phyloP scores from a whole-genome alignment of 768 basidiomycete genomes.

The Leucocoprinus birnbaumii region DNA sequence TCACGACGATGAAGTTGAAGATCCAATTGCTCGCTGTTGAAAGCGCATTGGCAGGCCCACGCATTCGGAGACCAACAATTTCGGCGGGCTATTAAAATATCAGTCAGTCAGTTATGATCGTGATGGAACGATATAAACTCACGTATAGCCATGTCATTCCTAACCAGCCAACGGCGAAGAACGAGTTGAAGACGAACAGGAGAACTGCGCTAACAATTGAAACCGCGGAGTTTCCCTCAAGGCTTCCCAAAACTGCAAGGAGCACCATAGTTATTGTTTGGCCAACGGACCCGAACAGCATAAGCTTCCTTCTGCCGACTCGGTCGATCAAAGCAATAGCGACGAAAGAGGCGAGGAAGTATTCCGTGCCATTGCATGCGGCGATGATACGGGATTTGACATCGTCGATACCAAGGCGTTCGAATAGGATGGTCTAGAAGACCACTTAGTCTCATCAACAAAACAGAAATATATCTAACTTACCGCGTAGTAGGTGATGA shows the following conservation, averaged over 20 bases:
- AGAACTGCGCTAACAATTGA: slow-evolving; percentile 52
- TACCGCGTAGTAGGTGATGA: slow-evolving; percentile 57
- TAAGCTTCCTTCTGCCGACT: slow-evolving; percentile 68
- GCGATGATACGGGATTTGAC: slow-evolving; percentile 59
- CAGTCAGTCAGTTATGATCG: neutral
- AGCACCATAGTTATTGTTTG: slow-evolving; percentile 57
- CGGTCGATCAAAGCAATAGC: slow-evolving; percentile 73
- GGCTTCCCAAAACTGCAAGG: slow-evolving; percentile 54
- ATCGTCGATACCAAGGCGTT: slow-evolving; percentile 55
- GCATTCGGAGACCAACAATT: slow-evolving; percentile 58
- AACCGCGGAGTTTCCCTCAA: slow-evolving; percentile 39
- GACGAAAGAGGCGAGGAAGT: slow-evolving; percentile 67
- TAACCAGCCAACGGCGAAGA: slow-evolving; percentile 69
- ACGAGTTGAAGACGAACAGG: slow-evolving; percentile 69
- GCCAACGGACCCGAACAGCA: slow-evolving; percentile 68
- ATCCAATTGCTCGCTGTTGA: slow-evolving; percentile 55
- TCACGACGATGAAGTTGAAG: slow-evolving; percentile 58
- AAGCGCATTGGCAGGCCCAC: slow-evolving; percentile 63
- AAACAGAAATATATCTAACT: slow-evolving; percentile 4
- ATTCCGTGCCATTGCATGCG: slow-evolving; percentile 70
- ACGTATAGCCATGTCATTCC: slow-evolving; percentile 74
- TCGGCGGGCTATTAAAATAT: slow-evolving; percentile 52
- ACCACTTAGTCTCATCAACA: neutral
- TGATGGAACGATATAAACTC: slow-evolving; percentile 18
- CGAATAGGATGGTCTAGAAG: slow-evolving; percentile 51